Evolutionary conservation across 2,329 filamentous ascomycete genomes (phyloP), one percentile per base, ranked within the genome.

Genomic region (Penicillium sumatraense): DNA sequence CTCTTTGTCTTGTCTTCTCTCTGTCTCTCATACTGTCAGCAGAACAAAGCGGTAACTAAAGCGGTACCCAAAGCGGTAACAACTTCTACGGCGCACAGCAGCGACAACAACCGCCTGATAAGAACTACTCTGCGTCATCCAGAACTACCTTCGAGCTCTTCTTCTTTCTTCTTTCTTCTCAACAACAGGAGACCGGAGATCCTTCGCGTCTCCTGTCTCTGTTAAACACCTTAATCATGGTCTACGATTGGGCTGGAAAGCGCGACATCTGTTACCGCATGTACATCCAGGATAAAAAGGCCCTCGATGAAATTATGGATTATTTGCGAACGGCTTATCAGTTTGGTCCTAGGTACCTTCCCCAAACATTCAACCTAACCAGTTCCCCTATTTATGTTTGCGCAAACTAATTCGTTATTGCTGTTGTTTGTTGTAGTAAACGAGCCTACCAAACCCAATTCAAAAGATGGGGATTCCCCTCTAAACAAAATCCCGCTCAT

Each of bases 391-490:
- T 13, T 29, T 13, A 9, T 11, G 8, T 11, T 29, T 7, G 26
- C 8, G 13, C 6, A 13, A 3, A 10, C 9, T 31, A 10, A 13
- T 14, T 31, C 6, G 29, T 4, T 4, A 4, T 2, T 13, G 13
- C 29, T 31, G 5, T 11, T 14, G 3, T 31, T 31, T 14, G 10
- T 14, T 14, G 11, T 51, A 73, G 89, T 72, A 91, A 90, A 78
- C 86, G 89, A 57, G 87, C 88, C 40, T 91, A 88, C 58, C 89
- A 91, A 72, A 86, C 82, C 3, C 88, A 91, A 63, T 90, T 92
- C 74, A 88, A 86, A 68, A 81, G 85, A 70, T 95, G 91, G 91
- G 83, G 85, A 7, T 93, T 95, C 63, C 89, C 90, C 13, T 84
- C 82, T 54, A 91, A 91, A 70, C 86, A 89, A 63, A 86, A 87